Evolutionary conservation across 1,139 yeast genomes (phyloP), one percentile per base, ranked within the genome.

Genomic region (Saccharomyces pastorianus): DNA sequence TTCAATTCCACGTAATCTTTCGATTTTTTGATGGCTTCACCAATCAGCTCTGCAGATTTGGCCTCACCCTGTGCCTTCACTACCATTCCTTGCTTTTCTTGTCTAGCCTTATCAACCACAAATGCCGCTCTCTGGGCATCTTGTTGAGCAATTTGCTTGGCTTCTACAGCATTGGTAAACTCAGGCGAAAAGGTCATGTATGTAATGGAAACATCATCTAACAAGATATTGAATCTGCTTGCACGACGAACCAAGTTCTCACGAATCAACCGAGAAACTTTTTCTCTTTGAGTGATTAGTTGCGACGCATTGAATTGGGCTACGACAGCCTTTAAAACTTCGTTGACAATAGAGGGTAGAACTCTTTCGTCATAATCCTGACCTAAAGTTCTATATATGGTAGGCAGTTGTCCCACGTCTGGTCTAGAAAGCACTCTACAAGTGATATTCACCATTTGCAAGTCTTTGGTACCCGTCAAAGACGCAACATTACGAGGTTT

Each of bases 51-150:
- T 34, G 99, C 99, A 55, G 97, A 88, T 69, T 88, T 85, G 61
- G 99, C 99, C 75, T 93, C 99, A 82, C 99, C 99, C 71, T 89
- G 87, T 6, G 98, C 98, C 72, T 87, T 89, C 56, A 93, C 97
- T 62, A 93, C 95, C 76, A 88, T 80, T 70, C 95, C 96, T 73
- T 93, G 97, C 72, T 93, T 93, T 75, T 93, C 99, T 73, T 95
- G 99, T 64, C 88, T 84, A 17, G 99, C 99, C 69, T 91, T 88
- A 72, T 93, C 99, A 53, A 93, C 99, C 52, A 93, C 78, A 64
- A 91, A 95, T 0, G 98, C 97, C 13, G 99, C 98, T 71, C 96
- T 84, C 75, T 93, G 97, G 31, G 99, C 98, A 71, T 93, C 99
- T 76, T 93, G 99, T 74, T 95, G 99, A 41, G 99, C 99, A 72